Evolutionary conservation across 495 filamentous ascomycete species (phyloP).

Genomic region (Aspergillus funiculosus): DNA sequence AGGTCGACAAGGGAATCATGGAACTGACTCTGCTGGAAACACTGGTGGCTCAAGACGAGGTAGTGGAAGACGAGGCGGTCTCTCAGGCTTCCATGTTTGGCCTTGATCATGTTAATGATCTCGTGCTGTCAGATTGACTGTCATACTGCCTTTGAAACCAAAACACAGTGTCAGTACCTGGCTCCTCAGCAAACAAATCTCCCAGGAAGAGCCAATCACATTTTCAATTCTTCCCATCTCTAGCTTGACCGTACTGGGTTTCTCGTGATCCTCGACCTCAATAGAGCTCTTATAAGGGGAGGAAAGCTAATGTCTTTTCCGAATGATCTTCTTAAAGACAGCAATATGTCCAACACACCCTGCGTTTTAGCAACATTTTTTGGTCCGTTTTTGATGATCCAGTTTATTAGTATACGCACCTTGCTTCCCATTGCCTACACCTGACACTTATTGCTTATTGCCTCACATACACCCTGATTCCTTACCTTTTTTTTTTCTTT

Average conservation of each 20-base stretch:
- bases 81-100: constrained; percentile 36
- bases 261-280: no score
- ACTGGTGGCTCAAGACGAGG: constrained; percentile 34
- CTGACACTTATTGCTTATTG: not conserved
- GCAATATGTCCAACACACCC: no score
- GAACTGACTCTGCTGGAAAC: constrained; percentile 26
- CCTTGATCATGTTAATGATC: constrained; percentile 10
- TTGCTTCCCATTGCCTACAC: constrained; percentile 1
- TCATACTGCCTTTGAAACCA: no score
- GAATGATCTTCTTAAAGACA: not conserved
- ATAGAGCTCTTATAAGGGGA: no score
- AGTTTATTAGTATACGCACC: not conserved
- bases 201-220: no score
- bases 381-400: not conserved
- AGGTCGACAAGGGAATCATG: constrained; percentile 45
- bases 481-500: constrained; percentile 2
- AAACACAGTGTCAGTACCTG: no score
- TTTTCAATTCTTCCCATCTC: no score
- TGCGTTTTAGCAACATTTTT: not conserved
- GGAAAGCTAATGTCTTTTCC: not conserved
- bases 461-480: constrained; percentile 11
- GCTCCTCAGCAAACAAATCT: no score
- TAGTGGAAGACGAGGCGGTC: constrained; percentile 36
- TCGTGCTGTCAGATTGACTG: no score
- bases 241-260: no score